These are phyloP conservation scores for Debaryomyces sp. DNA, from an alignment of 1,139 yeast genomes.

Conservation along the genomic window DNA sequence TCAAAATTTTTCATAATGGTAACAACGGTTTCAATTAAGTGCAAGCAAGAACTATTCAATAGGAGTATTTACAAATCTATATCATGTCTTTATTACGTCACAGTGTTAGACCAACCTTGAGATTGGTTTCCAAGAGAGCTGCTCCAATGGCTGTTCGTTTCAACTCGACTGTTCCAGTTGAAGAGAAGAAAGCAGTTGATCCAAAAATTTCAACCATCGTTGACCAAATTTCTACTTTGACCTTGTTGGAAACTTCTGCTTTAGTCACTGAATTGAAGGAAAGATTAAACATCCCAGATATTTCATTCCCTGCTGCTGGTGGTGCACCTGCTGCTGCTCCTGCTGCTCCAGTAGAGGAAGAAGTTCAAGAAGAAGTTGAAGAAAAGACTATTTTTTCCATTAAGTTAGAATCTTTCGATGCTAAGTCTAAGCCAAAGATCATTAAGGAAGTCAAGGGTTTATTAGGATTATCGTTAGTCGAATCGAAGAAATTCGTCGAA, in stretches of 20 bases:
- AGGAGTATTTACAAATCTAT: not conserved
- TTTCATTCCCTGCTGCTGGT: conserved; percentile 78
- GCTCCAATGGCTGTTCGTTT: conserved; percentile 37
- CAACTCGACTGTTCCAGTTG: conserved; percentile 56
- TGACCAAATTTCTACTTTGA: conserved; percentile 85
- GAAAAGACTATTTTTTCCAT: conserved; percentile 93
- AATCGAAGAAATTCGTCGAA: conserved; percentile 97
- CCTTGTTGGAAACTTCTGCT: conserved; percentile 85
- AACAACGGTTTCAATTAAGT: not conserved
- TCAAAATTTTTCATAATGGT: conserved; percentile 22
- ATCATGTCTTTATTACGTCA: conserved; percentile 41
- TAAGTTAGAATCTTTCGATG: conserved; percentile 91
- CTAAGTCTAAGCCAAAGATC: conserved; percentile 95
- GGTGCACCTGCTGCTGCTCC: conserved; percentile 72
- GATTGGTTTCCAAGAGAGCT: conserved; percentile 32
- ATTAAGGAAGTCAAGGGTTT: conserved; percentile 95
- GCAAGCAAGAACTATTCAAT: not conserved
- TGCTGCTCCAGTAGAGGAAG: conserved; percentile 75
- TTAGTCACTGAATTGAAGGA: conserved; percentile 83
- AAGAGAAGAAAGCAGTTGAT: conserved; percentile 60
- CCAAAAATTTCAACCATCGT: conserved; percentile 89
- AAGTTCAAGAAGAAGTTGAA: conserved; percentile 77
- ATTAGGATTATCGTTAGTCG: conserved; percentile 91
- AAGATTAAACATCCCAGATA: conserved; percentile 89
- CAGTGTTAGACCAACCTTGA: conserved; percentile 39